Conservation (phyloP, 2,329 filamentous ascomycete species). For the Corniculantispora saksenae region DNA sequence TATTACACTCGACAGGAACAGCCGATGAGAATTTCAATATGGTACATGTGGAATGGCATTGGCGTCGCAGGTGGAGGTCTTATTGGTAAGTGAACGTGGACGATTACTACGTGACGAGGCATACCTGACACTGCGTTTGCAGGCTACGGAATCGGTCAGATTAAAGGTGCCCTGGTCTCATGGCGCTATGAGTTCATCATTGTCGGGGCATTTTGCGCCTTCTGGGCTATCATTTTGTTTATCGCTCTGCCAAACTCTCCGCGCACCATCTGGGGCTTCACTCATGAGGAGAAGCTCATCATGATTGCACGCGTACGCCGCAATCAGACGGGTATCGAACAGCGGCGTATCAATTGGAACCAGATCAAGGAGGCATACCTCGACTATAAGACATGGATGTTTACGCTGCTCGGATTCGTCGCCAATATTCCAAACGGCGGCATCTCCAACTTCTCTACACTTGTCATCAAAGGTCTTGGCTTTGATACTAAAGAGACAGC, state of each 20-base stretch:
- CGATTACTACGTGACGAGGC: not conserved
- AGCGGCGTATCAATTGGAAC: constrained; percentile 54
- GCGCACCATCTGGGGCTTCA: constrained; percentile 53
- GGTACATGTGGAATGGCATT: constrained; percentile 61
- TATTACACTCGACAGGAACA: constrained; percentile 66
- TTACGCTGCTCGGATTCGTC: constrained; percentile 55
- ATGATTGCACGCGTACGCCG: constrained; percentile 55
- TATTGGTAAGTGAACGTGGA: constrained; percentile 30
- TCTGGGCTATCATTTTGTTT: constrained; percentile 61
- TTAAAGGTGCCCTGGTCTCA: constrained; percentile 54
- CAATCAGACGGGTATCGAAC: constrained; percentile 62
- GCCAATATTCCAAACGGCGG: constrained; percentile 59
- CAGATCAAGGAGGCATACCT: constrained; percentile 58
- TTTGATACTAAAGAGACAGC: constrained; percentile 44
- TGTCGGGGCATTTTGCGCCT: constrained; percentile 57
- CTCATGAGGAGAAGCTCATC: constrained; percentile 51
- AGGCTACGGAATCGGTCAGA: constrained; percentile 62
- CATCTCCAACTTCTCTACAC: constrained; percentile 59
- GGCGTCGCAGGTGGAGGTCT: constrained; percentile 59
- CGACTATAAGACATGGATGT: constrained; percentile 61
- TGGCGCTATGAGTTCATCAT: constrained; percentile 72
- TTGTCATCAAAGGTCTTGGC: constrained; percentile 62
- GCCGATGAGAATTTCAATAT: constrained; percentile 59
- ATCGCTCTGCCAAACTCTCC: constrained; percentile 60
- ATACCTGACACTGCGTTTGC: no score